These are phyloP conservation scores for Ulota crispa DNA, from an alignment of 225 moss, liverwort and hornwort genomes.

Conservation along the genomic window DNA sequence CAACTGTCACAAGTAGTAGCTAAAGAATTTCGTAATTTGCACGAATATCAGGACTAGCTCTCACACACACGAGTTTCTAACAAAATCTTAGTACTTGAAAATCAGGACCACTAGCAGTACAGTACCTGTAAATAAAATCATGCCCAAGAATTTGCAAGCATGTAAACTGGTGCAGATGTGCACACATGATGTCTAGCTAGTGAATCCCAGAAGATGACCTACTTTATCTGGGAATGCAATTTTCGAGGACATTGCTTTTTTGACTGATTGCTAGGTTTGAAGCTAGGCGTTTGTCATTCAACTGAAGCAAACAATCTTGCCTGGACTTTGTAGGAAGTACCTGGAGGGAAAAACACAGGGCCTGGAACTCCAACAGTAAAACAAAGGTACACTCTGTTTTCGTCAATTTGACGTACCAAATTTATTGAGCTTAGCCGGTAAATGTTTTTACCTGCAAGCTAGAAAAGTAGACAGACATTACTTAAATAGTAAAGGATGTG, in stretches of 20 bases:
- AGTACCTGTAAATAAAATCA: background rate
- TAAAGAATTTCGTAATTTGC: conserved; percentile 22
- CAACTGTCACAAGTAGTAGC: background rate
- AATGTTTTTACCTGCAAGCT: background rate
- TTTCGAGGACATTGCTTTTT: background rate
- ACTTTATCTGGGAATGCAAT: background rate
- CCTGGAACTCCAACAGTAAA: background rate
- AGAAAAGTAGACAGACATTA: background rate
- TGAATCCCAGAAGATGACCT: background rate
- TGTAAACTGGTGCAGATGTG: conserved; percentile 10
- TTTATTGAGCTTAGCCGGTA: background rate
- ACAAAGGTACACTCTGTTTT: background rate
- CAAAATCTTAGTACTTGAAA: conserved; percentile 16
- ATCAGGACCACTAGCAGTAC: conserved; percentile 11
- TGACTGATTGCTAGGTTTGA: conserved; percentile 5
- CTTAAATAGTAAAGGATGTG: background rate
- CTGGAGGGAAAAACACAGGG: background rate
- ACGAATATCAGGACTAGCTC: conserved; percentile 29
- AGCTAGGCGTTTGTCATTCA: background rate
- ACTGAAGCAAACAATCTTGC: background rate
- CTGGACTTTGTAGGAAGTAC: background rate
- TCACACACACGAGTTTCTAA: conserved; percentile 17
- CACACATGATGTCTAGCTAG: conserved; percentile 1
- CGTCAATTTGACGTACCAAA: background rate
- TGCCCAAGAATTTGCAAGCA: conserved; percentile 16